phyloP scores from a whole-genome alignment of 1,284 basidiomycete genomes.

The Laetiporus sulphureus region DNA sequence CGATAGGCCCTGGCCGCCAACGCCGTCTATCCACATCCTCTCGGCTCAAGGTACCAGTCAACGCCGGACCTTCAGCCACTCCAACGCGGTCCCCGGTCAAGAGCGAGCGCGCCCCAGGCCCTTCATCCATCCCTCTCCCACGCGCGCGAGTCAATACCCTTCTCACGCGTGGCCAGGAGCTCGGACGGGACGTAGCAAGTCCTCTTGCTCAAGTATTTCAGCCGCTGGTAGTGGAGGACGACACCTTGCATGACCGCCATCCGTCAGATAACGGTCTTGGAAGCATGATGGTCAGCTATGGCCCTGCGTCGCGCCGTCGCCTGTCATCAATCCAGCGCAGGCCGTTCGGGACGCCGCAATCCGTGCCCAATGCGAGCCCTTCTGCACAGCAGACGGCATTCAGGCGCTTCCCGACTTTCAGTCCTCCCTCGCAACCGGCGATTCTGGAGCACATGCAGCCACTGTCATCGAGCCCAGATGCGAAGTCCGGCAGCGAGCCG shows the following conservation, averaged over 20 bases:
- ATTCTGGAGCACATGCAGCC: too few species aligned
- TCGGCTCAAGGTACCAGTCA: conserved; percentile 20
- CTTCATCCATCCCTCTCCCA: conserved; percentile 19
- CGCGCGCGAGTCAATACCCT: conserved; percentile 43
- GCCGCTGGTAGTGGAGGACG: conserved; percentile 52
- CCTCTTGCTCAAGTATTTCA: conserved; percentile 72
- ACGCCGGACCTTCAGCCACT: conserved; percentile 10
- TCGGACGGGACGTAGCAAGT: conserved; percentile 40
- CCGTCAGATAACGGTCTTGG: conserved; percentile 14
- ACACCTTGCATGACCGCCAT: conserved; percentile 31
- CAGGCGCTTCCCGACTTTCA: conserved; percentile 18
- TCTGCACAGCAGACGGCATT: conserved; percentile 6
- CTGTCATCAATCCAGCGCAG: conserved; percentile 37
- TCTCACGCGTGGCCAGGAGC: conserved; percentile 35
- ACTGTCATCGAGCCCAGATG: conserved; percentile 29
- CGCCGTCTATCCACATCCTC: conserved; percentile 28
- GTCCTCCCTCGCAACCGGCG: conserved; percentile 14
- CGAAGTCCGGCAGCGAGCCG: conserved; percentile 18
- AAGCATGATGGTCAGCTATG: conserved; percentile 46
- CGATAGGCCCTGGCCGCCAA: conserved; percentile 17
- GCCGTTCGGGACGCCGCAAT: conserved; percentile 10
- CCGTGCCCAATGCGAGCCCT: conserved; percentile 10
- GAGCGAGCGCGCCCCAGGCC: conserved; percentile 17
- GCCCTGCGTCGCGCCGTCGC: conserved; percentile 49
- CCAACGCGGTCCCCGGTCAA: conserved; percentile 11